These are phyloP conservation scores for Immersiporthe knoxdaviesiana DNA, from an alignment of 2,329 filamentous ascomycete species.

Conservation along the genomic window DNA sequence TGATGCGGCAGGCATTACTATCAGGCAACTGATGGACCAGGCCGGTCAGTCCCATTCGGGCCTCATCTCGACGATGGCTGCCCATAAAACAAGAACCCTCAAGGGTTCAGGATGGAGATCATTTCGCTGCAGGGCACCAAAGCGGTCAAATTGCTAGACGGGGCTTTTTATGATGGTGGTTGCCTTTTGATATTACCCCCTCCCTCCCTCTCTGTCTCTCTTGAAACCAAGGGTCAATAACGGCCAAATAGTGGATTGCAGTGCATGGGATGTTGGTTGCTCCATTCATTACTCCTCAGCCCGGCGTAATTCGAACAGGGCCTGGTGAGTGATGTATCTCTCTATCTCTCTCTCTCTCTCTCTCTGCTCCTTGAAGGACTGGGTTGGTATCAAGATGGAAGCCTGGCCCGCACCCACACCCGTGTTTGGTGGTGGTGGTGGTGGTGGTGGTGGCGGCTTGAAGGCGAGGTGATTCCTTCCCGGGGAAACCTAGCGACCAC, in stretches of 20 bases:
- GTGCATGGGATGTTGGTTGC: background rate
- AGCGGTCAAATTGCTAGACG: background rate
- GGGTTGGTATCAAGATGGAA: background rate
- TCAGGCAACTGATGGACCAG: no score
- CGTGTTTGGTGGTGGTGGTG: background rate
- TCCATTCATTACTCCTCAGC: constrained; percentile 3
- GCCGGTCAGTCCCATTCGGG: background rate
- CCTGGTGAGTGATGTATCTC: background rate
- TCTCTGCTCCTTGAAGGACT: no score
- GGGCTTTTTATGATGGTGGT: background rate
- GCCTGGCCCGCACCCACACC: constrained; percentile 1
- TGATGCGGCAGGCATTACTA: background rate
- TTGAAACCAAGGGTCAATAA: background rate
- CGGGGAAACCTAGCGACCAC: constrained; percentile 8
- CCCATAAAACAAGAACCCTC: background rate
- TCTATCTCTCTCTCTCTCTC: no score
- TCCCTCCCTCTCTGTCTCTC: no score
- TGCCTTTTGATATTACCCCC: background rate
- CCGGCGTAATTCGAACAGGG: constrained; percentile 5
- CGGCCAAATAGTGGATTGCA: background rate
- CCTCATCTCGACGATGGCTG: background rate
- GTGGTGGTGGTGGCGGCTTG: no score
- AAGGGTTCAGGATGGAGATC: constrained; percentile 1
- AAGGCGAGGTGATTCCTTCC: background rate
- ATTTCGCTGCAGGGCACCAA: background rate